Conservation (phyloP, 2,329 filamentous ascomycete species). For the Scedosporium minutisporum region DNA sequence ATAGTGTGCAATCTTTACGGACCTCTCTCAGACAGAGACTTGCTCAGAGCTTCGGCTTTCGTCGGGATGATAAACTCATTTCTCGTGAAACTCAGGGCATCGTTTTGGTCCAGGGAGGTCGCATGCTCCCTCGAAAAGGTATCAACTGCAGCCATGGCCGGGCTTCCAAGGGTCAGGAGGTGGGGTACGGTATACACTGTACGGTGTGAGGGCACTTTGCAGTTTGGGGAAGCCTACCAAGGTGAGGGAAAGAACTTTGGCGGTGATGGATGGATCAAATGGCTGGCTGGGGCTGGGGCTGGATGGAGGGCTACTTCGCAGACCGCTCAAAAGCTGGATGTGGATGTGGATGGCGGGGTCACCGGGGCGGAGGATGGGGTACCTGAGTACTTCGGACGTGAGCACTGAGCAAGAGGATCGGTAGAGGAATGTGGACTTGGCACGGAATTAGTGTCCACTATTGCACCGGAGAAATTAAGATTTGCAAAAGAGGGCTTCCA, state of each 20-base stretch:
- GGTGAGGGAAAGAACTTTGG: neutral
- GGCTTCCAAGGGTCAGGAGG: neutral
- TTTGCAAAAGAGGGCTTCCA: neutral
- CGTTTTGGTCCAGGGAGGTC: slow-evolving; percentile 39
- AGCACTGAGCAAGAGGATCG: neutral
- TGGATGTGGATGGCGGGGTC: too few relatives aligned
- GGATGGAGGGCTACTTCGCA: too few relatives aligned
- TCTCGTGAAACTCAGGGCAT: slow-evolving; percentile 45
- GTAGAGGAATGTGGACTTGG: neutral
- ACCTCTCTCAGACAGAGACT: slow-evolving; percentile 16
- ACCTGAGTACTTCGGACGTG: neutral
- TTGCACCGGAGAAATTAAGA: neutral
- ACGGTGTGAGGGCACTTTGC: neutral
- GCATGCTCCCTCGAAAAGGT: slow-evolving; percentile 9
- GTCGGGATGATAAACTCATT: slow-evolving; percentile 64
- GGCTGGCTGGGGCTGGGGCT: too few relatives aligned
- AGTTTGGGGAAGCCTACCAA: neutral
- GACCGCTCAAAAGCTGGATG: too few relatives aligned
- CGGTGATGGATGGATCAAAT: neutral
- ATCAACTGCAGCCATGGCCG: neutral
- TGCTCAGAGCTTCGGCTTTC: slow-evolving; percentile 19
- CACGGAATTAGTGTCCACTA: neutral
- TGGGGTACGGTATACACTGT: neutral
- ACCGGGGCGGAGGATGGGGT: too few relatives aligned
- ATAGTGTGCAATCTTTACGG: slow-evolving; percentile 1